Evolutionary conservation across 805 yeast species (phyloP).

Genomic region (Ogataea allantospora): DNA sequence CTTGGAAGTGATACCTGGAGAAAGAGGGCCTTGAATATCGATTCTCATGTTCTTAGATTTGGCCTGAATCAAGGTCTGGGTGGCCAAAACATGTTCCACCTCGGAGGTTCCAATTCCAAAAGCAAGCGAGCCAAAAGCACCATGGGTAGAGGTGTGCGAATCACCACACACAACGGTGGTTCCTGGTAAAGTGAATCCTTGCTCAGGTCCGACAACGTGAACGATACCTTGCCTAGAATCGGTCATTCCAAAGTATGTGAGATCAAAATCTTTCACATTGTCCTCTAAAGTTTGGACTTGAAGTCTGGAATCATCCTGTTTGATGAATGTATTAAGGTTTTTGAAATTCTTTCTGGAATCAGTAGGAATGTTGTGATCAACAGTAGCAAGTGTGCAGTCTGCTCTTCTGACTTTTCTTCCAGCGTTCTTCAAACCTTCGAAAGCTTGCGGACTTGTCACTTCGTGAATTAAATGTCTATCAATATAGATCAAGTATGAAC

Average conservation of each 20-base stretch:
- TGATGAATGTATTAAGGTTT: conserved; percentile 73
- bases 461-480: conserved; percentile 98
- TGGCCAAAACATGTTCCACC: conserved; percentile 97
- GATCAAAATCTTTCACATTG: conserved; percentile 85
- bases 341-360: conserved; percentile 76
- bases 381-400: conserved; percentile 93
- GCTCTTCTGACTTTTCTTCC: conserved; percentile 86
- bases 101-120: conserved; percentile 99
- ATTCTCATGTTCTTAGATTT: conserved; percentile 96
- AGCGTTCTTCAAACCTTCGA: conserved; percentile 89
- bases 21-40: conserved; percentile 76
- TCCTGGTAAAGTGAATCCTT: conserved; percentile 97
- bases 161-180: conserved; percentile 99
- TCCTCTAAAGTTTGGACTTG: conserved; percentile 92
- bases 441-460: conserved; percentile 98
- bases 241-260: conserved; percentile 91
- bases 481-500: conserved; percentile 82
- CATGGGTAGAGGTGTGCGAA: conserved; percentile 97
- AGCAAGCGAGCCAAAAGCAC: conserved; percentile 96
- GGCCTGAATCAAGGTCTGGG: conserved; percentile 92
- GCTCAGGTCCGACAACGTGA: conserved; percentile 98
- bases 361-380: conserved; percentile 97
- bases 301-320: conserved; percentile 86
- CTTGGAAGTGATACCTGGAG: conserved; percentile 91
- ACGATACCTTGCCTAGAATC: conserved; percentile 97